Evolutionary conservation across 2,329 filamentous ascomycete species (phyloP).

Genomic region (Penicillium aurantiogriseum): DNA sequence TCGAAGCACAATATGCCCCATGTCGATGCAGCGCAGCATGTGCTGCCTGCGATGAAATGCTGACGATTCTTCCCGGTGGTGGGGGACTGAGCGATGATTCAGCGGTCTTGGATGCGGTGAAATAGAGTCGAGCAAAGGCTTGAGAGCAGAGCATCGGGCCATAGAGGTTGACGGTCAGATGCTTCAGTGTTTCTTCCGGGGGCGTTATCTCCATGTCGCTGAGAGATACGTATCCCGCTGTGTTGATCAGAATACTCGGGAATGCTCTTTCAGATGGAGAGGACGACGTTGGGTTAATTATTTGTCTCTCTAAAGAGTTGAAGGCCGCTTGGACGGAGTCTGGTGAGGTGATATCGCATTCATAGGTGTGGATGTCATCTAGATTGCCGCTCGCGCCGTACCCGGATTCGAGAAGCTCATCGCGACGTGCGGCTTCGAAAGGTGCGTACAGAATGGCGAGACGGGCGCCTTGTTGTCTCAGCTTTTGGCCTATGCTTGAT

Average conservation of each 20-base stretch:
- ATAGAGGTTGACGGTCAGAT: constrained; percentile 46
- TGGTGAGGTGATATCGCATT: constrained; percentile 51
- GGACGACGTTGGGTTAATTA: constrained; percentile 12
- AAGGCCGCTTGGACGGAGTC: constrained; percentile 49
- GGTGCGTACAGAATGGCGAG: constrained; percentile 50
- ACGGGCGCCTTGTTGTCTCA: constrained; percentile 43
- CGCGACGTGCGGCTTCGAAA: constrained; percentile 43
- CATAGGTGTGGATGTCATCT: constrained; percentile 34
- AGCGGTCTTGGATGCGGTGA: constrained; percentile 24
- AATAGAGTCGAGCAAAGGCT: constrained; percentile 47
- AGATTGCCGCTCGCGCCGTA: constrained; percentile 30
- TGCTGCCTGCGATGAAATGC: constrained; percentile 48
- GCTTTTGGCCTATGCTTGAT: constrained; percentile 43
- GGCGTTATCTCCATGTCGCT: constrained; percentile 45
- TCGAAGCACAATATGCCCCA: constrained; percentile 50
- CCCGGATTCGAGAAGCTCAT: constrained; percentile 36
- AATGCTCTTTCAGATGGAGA: constrained; percentile 26
- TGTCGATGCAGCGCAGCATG: constrained; percentile 48
- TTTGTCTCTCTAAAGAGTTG: constrained; percentile 33
- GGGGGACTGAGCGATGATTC: constrained; percentile 17
- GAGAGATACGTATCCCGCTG: constrained; percentile 48
- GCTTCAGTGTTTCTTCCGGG: constrained; percentile 44
- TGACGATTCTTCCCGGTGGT: constrained; percentile 47
- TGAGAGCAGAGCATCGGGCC: constrained; percentile 49
- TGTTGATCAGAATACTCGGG: constrained; percentile 45